Percentiles rank a stretch among this genome's conserved stretches.
Evolutionary conservation across 352 stramenopile genomes (phyloP).

Genomic region (Globisporangium barbulae): DNA sequence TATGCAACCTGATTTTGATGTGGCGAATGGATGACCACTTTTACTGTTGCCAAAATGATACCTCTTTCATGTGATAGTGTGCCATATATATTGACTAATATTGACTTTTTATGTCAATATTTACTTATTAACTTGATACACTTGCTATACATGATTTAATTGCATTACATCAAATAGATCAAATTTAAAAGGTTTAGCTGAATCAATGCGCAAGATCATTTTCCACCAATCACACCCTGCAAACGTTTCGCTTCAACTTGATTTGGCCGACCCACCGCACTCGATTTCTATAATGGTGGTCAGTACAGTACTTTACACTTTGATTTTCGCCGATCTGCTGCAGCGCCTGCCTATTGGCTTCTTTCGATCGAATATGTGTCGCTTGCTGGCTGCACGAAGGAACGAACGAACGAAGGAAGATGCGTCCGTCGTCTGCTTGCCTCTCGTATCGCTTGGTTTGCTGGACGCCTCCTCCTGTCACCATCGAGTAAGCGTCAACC

Average conservation of each 20-base stretch:
- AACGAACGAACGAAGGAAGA: too few relatives aligned
- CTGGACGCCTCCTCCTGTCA: not conserved
- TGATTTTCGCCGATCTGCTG: too few relatives aligned
- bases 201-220: not conserved
- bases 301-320: not conserved
- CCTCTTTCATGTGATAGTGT: not conserved
- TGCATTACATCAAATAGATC: not conserved
- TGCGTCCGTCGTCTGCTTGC: too few relatives aligned
- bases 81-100: not conserved
- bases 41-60: not conserved
- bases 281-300: not conserved
- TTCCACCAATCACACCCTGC: not conserved
- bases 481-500: not conserved
- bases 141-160: not conserved
- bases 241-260: not conserved
- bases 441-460: too few relatives aligned
- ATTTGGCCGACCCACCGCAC: too few relatives aligned
- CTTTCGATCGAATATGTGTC: too few relatives aligned
- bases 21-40: not conserved
- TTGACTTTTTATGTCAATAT: not conserved
- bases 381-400: too few relatives aligned
- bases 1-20: not conserved
- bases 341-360: too few relatives aligned
- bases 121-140: not conserved
- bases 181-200: not conserved